These are phyloP conservation scores for Diaporthe australafricana DNA, from an alignment of 2,329 filamentous ascomycete genomes.

Conservation along the genomic window DNA sequence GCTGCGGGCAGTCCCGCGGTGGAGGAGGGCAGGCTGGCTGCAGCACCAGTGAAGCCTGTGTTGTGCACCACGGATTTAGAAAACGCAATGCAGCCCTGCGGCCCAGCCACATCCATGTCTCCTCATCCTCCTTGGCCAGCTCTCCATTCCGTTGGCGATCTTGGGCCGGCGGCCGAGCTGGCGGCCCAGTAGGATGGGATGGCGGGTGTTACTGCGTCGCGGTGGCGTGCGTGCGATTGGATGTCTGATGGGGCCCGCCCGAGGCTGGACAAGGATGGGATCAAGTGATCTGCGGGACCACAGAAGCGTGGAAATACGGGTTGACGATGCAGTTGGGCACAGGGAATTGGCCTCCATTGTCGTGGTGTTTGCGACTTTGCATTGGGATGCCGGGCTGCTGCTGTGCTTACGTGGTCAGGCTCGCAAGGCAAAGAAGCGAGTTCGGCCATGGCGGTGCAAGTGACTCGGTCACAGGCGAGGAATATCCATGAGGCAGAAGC, in stretches of 20 bases:
- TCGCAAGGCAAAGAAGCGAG: no score
- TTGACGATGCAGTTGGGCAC: not conserved
- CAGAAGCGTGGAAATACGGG: not conserved
- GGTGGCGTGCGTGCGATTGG: not conserved
- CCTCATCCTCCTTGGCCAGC: no score
- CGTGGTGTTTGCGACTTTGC: no score
- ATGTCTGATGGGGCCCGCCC: not conserved
- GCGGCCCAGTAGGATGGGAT: not conserved
- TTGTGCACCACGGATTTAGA: constrained; percentile 16
- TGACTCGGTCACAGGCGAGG: no score
- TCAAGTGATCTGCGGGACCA: not conserved
- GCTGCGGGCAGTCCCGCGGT: not conserved
- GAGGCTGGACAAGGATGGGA: not conserved
- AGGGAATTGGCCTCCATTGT: no score
- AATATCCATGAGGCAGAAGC: no score
- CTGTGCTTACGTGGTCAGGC: no score
- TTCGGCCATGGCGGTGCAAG: no score
- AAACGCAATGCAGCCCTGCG: not conserved
- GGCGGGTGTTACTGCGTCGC: not conserved
- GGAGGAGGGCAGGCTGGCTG: not conserved
- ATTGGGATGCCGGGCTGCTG: no score
- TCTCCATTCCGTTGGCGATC: no score
- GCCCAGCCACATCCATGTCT: not conserved
- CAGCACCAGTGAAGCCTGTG: not conserved
- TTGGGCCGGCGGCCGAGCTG: not conserved